These are phyloP conservation scores for Endocalyx cinctus DNA, from an alignment of 2,329 filamentous ascomycete genomes.

Conservation along the genomic window DNA sequence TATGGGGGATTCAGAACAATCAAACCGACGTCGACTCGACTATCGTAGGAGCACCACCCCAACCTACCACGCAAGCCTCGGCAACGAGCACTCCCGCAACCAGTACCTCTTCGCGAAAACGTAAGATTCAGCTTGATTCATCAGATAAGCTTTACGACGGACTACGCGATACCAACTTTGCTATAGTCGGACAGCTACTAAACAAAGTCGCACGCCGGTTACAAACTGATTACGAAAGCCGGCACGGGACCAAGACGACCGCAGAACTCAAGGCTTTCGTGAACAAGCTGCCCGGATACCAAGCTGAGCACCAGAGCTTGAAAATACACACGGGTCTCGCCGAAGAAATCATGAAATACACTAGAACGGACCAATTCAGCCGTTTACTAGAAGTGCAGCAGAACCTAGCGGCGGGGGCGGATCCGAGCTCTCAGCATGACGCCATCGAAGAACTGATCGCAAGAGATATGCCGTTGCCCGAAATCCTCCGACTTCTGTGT, in stretches of 20 bases:
- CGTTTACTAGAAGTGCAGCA: slow-evolving; percentile 90
- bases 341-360: slow-evolving; percentile 93
- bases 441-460: slow-evolving; percentile 93
- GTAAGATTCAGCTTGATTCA: slow-evolving; percentile 83
- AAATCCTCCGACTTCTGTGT: slow-evolving; percentile 79
- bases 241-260: slow-evolving; percentile 81
- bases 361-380: slow-evolving; percentile 82
- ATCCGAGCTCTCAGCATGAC: slow-evolving; percentile 84
- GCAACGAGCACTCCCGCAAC: slow-evolving; percentile 53
- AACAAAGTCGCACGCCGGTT: slow-evolving; percentile 88
- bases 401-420: slow-evolving; percentile 84
- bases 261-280: slow-evolving; percentile 93
- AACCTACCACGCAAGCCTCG: slow-evolving; percentile 45
- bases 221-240: slow-evolving; percentile 79
- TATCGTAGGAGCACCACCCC: slow-evolving; percentile 71
- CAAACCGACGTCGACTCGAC: slow-evolving; percentile 90
- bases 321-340: slow-evolving; percentile 87
- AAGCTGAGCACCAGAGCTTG: slow-evolving; percentile 89
- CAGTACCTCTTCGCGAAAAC: slow-evolving; percentile 61
- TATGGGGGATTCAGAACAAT: slow-evolving; percentile 87
- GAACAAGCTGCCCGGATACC: slow-evolving; percentile 84
- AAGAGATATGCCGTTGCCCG: slow-evolving; percentile 73
- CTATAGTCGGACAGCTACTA: slow-evolving; percentile 81
- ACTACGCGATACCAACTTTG: slow-evolving; percentile 89
- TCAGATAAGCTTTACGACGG: slow-evolving; percentile 86